Percentiles rank a stretch among this genome's conserved stretches.
These are phyloP conservation scores for Russula sp. DNA, from an alignment of 768 basidiomycete species.

Conservation along the genomic window DNA sequence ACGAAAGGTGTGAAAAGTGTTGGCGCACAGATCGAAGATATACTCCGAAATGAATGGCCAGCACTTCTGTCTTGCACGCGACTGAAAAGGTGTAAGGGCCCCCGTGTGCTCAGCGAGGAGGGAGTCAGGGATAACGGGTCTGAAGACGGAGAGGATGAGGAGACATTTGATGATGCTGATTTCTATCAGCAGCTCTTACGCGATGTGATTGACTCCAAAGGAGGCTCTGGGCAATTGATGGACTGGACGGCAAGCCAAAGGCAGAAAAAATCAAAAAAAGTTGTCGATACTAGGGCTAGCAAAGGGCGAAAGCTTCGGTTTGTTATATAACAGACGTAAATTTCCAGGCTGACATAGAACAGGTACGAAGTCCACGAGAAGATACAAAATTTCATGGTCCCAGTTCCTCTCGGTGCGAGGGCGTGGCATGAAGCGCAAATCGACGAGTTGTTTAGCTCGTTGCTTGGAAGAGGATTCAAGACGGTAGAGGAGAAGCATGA, in stretches of 20 bases:
- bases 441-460: slow-evolving; percentile 85
- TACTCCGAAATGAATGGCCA: slow-evolving; percentile 43
- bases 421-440: slow-evolving; percentile 95
- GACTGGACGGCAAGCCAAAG: slow-evolving; percentile 63
- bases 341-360: slow-evolving; percentile 12
- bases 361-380: slow-evolving; percentile 95
- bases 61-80: slow-evolving; percentile 61
- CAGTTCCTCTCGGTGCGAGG: slow-evolving; percentile 50
- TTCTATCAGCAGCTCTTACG: slow-evolving; percentile 90
- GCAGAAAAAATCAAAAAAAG: slow-evolving; percentile 57
- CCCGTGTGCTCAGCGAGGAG: slow-evolving; percentile 31
- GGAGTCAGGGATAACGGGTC: slow-evolving; percentile 31
- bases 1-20: slow-evolving; percentile 52
- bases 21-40: slow-evolving; percentile 72
- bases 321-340: slow-evolving; percentile 22
- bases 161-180: slow-evolving; percentile 82
- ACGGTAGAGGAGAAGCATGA: not conserved
- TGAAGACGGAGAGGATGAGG: slow-evolving; percentile 33
- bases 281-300: slow-evolving; percentile 90
- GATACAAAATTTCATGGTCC: slow-evolving; percentile 95
- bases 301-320: slow-evolving; percentile 91
- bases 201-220: slow-evolving; percentile 76
- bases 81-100: slow-evolving; percentile 42
- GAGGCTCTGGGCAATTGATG: slow-evolving; percentile 36
- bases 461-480: slow-evolving; percentile 61